Evolutionary conservation across 257 asterid species (phyloP).

Genomic region (Leptodermis oblonga): DNA sequence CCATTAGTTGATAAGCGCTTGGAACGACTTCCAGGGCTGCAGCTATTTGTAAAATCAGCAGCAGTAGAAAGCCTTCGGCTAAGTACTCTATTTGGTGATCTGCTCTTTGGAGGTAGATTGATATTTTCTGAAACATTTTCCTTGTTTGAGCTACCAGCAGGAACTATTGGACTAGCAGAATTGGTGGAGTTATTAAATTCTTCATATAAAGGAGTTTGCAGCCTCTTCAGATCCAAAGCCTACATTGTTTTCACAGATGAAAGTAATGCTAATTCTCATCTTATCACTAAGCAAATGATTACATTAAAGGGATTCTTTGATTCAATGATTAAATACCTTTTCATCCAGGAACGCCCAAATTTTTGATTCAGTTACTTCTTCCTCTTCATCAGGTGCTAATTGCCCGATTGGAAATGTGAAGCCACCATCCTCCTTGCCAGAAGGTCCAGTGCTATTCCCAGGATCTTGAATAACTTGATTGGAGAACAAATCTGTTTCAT

Average conservation of each 20-base stretch:
- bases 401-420: constrained; percentile 67
- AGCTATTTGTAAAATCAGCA: constrained; percentile 48
- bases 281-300: not conserved
- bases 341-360: constrained; percentile 88
- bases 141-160: constrained; percentile 56
- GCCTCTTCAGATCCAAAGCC: constrained; percentile 90
- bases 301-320: not conserved
- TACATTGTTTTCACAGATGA: constrained; percentile 26
- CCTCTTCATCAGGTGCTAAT: constrained; percentile 68
- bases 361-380: constrained; percentile 81
- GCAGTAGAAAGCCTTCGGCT: constrained; percentile 80
- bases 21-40: constrained; percentile 62
- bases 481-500: constrained; percentile 35
- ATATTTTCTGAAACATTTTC: constrained; percentile 67
- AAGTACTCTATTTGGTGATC: constrained; percentile 67
- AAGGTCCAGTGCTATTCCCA: constrained; percentile 35
- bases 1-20: constrained; percentile 69
- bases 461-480: constrained; percentile 36
- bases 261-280: constrained; percentile 2
- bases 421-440: constrained; percentile 49
- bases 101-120: constrained; percentile 88
- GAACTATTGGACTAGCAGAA: constrained; percentile 53
- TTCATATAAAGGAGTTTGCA: constrained; percentile 88
- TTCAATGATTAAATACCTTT: constrained; percentile 49
- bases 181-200: constrained; percentile 80